Conservation (phyloP, 805 yeast genomes). For the Komagataella pastoris region DNA sequence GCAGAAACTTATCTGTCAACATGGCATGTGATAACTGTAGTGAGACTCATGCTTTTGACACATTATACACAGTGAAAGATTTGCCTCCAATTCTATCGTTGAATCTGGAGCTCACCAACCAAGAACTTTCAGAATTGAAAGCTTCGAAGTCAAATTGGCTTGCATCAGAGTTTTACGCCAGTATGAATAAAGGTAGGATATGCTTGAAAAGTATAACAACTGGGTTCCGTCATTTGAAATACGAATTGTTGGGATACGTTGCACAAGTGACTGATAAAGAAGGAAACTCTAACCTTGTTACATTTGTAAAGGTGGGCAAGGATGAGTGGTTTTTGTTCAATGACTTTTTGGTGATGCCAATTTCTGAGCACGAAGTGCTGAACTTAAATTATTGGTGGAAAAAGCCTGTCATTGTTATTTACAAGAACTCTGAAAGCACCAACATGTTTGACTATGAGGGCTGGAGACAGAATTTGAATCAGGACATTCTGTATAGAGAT, state of each 20-base stretch:
- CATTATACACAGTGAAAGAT: conserved; percentile 28
- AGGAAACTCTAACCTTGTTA: conserved; percentile 45
- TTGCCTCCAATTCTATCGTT: conserved; percentile 56
- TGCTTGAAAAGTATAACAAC: conserved; percentile 20
- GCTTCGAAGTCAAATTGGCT: conserved; percentile 39
- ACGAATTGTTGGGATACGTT: conserved; percentile 56
- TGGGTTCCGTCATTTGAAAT: conserved; percentile 21
- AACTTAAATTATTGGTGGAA: conserved; percentile 72
- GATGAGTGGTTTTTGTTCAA: conserved; percentile 71
- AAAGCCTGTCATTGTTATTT: conserved; percentile 59
- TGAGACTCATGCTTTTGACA: conserved; percentile 39
- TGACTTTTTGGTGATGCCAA: conserved; percentile 74
- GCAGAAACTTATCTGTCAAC: conserved; percentile 31
- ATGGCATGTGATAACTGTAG: conserved; percentile 41
- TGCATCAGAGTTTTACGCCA: conserved; percentile 43
- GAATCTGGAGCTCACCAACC: conserved; percentile 40
- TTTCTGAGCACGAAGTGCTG: conserved; percentile 68
- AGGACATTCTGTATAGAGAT: conserved; percentile 57
- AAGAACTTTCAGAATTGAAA: conserved; percentile 40
- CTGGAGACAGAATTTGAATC: conserved; percentile 41
- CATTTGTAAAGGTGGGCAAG: conserved; percentile 36
- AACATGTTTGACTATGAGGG: conserved; percentile 31
- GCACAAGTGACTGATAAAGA: conserved; percentile 50
- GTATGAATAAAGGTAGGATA: conserved; percentile 22
- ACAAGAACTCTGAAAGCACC: conserved; percentile 34